Conservation (phyloP, 352 stramenopile genomes). For the Detonula confervacea region DNA sequence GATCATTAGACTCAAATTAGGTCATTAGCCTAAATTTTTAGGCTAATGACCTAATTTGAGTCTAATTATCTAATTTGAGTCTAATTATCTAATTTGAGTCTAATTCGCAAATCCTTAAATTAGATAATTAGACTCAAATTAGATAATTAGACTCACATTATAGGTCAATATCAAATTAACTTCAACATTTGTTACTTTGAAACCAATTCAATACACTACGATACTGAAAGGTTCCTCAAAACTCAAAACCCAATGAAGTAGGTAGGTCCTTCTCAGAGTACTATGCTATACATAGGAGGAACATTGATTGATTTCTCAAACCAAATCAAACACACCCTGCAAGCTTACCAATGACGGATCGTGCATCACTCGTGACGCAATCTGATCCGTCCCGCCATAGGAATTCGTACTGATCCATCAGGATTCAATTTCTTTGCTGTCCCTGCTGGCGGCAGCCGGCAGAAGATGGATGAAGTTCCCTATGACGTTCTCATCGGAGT, state of each 20-base stretch:
- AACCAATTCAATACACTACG: not conserved
- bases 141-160: too few species aligned
- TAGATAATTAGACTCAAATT: not conserved
- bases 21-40: not conserved
- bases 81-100: not conserved
- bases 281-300: too few species aligned
- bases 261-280: not conserved
- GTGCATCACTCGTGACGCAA: not conserved
- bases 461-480: not conserved
- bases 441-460: not conserved
- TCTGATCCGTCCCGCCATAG: not conserved
- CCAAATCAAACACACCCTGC: not conserved
- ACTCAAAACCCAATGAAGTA: not conserved
- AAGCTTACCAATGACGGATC: not conserved
- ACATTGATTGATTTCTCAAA: not conserved
- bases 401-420: not conserved
- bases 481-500: too few species aligned
- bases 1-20: not conserved
- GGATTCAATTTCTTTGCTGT: not conserved
- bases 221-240: not conserved
- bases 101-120: not conserved
- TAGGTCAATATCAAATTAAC: not conserved
- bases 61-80: not conserved
- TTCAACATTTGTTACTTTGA: not conserved
- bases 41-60: not conserved